A percentile compares a stretch with the other conserved stretches of the same genome.
phyloP scores from a whole-genome alignment of 2,329 filamentous ascomycete species.

The Penicillium sp. region DNA sequence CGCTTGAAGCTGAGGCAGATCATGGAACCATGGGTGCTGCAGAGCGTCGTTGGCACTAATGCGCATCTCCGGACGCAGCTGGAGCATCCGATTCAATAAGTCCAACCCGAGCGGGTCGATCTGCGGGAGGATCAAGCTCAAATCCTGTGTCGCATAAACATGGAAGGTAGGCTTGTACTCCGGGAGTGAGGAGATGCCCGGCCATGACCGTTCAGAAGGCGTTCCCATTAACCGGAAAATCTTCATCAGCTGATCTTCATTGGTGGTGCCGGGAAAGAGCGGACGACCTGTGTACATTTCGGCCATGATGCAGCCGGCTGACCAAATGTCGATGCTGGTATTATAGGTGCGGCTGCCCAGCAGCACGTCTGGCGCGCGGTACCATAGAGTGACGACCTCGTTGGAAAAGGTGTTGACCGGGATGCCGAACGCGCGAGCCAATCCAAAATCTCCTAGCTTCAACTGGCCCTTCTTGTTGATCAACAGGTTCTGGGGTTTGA shows the following conservation, averaged over 20 bases:
- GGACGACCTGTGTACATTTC: slow-evolving; percentile 98
- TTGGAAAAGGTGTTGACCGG: slow-evolving; percentile 98
- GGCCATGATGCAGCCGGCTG: slow-evolving; percentile 97
- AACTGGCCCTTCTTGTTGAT: slow-evolving; percentile 88
- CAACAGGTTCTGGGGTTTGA: slow-evolving; percentile 93
- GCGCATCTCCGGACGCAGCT: slow-evolving; percentile 83
- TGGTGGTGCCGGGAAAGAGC: slow-evolving; percentile 93
- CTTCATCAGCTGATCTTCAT: slow-evolving; percentile 93
- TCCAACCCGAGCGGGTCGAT: slow-evolving; percentile 85
- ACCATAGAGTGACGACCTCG: slow-evolving; percentile 96
- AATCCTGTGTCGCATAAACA: slow-evolving; percentile 86
- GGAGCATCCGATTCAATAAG: slow-evolving; percentile 82
- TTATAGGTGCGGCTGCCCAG: slow-evolving; percentile 94
- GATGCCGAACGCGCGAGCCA: slow-evolving; percentile 91
- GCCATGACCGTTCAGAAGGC: slow-evolving; percentile 90
- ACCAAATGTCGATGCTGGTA: slow-evolving; percentile 99
- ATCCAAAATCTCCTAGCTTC: slow-evolving; percentile 90
- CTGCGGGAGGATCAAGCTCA: slow-evolving; percentile 78
- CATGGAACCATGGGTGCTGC: slow-evolving; percentile 85
- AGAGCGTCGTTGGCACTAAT: slow-evolving; percentile 83
- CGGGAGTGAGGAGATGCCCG: slow-evolving; percentile 88
- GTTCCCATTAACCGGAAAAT: slow-evolving; percentile 99
- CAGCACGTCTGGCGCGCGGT: slow-evolving; percentile 90
- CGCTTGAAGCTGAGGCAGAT: slow-evolving; percentile 52
- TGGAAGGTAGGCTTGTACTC: slow-evolving; percentile 96